phyloP scores from a whole-genome alignment of 495 filamentous ascomycete genomes.

The Sphaerosporella brunnea region DNA sequence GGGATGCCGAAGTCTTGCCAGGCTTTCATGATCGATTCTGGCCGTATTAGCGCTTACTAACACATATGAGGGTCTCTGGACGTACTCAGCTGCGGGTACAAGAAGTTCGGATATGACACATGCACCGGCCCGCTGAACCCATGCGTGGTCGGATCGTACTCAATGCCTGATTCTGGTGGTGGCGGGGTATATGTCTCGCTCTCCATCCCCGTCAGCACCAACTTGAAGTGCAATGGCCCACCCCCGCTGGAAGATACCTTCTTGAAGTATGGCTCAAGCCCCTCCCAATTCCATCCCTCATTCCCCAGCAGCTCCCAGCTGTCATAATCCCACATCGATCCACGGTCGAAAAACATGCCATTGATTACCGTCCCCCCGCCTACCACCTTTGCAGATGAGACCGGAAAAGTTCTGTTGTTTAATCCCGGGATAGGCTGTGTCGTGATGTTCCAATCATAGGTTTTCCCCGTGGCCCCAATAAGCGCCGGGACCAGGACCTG shows the following conservation, averaged over 20 bases:
- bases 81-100: slow-evolving; percentile 27
- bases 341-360: slow-evolving; percentile 32
- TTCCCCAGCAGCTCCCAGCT: slow-evolving; percentile 43
- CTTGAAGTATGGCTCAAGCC: slow-evolving; percentile 40
- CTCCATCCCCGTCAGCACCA: too few relatives aligned
- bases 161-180: slow-evolving; percentile 29
- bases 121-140: slow-evolving; percentile 32
- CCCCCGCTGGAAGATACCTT: too few relatives aligned
- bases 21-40: slow-evolving; percentile 24
- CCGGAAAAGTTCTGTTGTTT: slow-evolving; percentile 21
- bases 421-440: not conserved
- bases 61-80: too few relatives aligned
- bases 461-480: not conserved
- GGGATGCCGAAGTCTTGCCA: slow-evolving; percentile 36
- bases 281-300: slow-evolving; percentile 44
- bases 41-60: too few relatives aligned
- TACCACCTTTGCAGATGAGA: slow-evolving; percentile 30
- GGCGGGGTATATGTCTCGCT: slow-evolving; percentile 32
- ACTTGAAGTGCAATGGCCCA: too few relatives aligned
- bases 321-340: slow-evolving; percentile 35
- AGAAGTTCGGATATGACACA: slow-evolving; percentile 36
- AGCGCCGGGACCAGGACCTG: not conserved
- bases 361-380: slow-evolving; percentile 32
- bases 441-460: not conserved
- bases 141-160: slow-evolving; percentile 27